Evolutionary conservation across 1,139 yeast genomes (phyloP), one percentile per base, ranked within the genome.

Genomic region (Candida pseudoviswanathii): DNA sequence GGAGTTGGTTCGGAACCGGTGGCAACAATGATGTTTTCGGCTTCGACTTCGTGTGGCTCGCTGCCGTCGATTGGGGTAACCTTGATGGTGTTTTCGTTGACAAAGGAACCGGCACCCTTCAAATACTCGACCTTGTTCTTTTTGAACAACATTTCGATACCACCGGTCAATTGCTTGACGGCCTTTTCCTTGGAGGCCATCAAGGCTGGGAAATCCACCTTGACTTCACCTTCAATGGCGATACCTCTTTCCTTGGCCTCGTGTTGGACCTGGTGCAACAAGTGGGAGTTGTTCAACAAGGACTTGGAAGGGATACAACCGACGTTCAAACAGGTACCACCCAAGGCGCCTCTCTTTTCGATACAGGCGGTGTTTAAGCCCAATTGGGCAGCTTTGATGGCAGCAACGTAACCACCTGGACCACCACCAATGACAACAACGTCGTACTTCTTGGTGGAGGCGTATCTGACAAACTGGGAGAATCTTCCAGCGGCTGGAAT

Each of bases 241-340:
- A 95, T 92, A 73, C 99, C 99, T 72, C 99, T 85, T 61, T 77
- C 73, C 62, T 81, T 81, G 51, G 97, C 77, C 67, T 95, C 99
- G 66, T 85, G 89, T 69, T 84, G 78, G 70, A 94, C 86, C 69
- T 86, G 89, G 70, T 95, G 99, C 77, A 82, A 92, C 61, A 94
- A 72, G 57, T 91, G 97, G 29, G 98, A 88, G 80, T 94, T 95
- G 84, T 94, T 94, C 66, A 94, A 79, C 56, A 94, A 77, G 11
- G 99, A 89, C 75, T 95, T 95, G 58, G 99, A 94, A 53, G 99
- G 99, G 64, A 95, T 95, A 81, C 99, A 94, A 45, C 99, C 99
- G 49, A 94, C 98, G 71, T 94, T 94, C 64, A 94, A 77, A 81
- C 99, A 95, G 48, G 99, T 95, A 65, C 99, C 99, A 57, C 99